Conservation (phyloP, 306 rosid genomes). For the Rosa persica region DNA sequence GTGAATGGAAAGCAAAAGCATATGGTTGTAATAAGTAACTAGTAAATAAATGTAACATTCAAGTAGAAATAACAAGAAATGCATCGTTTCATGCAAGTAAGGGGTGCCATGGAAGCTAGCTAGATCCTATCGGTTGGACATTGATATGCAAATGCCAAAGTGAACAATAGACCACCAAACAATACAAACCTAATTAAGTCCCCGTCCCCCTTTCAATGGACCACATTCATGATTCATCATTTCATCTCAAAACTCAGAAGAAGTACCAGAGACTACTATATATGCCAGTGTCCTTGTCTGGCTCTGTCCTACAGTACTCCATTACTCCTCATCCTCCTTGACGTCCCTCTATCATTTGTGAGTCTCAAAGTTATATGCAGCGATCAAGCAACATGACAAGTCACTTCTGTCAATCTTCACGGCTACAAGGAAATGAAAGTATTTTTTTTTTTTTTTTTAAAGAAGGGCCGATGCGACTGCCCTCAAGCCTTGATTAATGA, state of each 20-base stretch:
- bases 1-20: too few relatives aligned
- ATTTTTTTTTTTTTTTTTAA: too few relatives aligned
- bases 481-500: too few relatives aligned
- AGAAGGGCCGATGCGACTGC: too few relatives aligned
- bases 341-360: neutral
- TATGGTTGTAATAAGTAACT: too few relatives aligned
- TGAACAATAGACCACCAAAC: neutral
- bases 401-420: neutral
- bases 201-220: neutral
- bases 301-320: neutral
- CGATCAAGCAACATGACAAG: neutral
- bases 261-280: neutral
- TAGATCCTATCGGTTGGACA: neutral
- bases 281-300: neutral
- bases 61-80: too few relatives aligned
- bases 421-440: neutral
- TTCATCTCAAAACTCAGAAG: neutral
- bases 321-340: neutral
- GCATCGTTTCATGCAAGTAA: neutral
- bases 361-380: neutral
- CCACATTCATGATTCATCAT: neutral
- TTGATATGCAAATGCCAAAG: constrained; percentile 1
- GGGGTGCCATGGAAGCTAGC: neutral
- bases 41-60: too few relatives aligned
- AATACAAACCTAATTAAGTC: neutral